Base-by-base conservation (phyloP, 257 asterid genomes). In the Henckelia pumila region DNA sequence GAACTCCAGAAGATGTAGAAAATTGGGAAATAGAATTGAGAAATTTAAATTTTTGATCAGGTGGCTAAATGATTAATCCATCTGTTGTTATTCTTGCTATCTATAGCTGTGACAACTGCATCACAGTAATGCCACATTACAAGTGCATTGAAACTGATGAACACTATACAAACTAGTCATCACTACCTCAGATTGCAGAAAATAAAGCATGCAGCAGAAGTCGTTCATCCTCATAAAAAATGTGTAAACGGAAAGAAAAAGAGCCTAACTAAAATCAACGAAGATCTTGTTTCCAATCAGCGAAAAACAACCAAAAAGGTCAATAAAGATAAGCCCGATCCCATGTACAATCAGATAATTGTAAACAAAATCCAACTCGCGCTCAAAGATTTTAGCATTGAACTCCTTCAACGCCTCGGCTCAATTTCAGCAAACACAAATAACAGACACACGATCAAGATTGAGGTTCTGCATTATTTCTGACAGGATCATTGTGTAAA, bases 241-340 rank as follows among this genome's bases (percentile, higher is more conserved):
- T 3, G 5, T 37, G 11, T 17, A 1, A 11, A 11, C 19, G 56
- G 10, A 5, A 59, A 19, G 0, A 58, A 25, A 8, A 0, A 49
- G 11, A 40, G 56, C 3, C 26, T 11, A 20, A 60, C 8, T 26
- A 30, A 10, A 53, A 24, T 32, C 59, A 64, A 25, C 17, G 62
- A 59, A 23, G 56, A 57, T 26, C 30, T 11, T 44, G 35, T 25
- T 29, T 40, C 50, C 61, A 30, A 59, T 30, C 33, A 26, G 53
- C 32, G 61, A 37, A 20, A 65, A 59, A 59, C 26, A 28, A 65
- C 37, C 29, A 67, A 23, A 30, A 59, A 64, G 22, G 50, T 55
- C 55, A 47, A 35, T 8, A 61, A 49, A 56, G 23, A 40, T 32
- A 35, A 26, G 55, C 35, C 47, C 16, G 26, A 55, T 33, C 56